Evolutionary conservation across 768 basidiomycete species (phyloP), one percentile per base, ranked within the genome.

Genomic region (Sistotremastrum suecicum): DNA sequence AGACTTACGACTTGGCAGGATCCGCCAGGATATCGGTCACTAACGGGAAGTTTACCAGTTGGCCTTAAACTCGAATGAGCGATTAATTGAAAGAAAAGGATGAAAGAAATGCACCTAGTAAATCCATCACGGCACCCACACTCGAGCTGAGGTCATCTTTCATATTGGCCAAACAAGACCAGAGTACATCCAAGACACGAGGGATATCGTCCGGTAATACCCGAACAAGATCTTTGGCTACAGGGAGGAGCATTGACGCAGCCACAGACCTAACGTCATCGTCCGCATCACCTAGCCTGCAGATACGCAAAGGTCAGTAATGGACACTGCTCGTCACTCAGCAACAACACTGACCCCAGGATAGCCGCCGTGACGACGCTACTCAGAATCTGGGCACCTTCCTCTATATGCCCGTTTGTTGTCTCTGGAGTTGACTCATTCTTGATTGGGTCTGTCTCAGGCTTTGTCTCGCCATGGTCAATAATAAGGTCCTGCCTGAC

Each of bases 191-290:
- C 43, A 98, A 68, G 30, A 99, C 76, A 9, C 70, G 69, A 44
- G 75, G 70, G 2, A 97, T 67, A 7, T 80, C 77, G 39, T 80
- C 76, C 6, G 80, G 77, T 5, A 97, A 63, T 49, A 77, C 74
- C 30, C 76, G 66, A 3, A 95, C 88, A 34, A 99, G 73, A 50
- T 81, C 78, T 2, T 71, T 69, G 0, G 87, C 80, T n/a, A 99
- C 78, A 2, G 95, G 95, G 4, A 87, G 65, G 36, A 99, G 64
- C 56, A 92, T 94, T 1, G 86, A 79, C 8, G 95, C 94, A 1
- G 92, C 92, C 0, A 95, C 91, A 0, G 89, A 83, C 37, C 92
- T 83, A 41, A 99, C 95, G 59, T 99, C 95, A 54, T 99, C 95
- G 54, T 98, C 95, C 3, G 71, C 69, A 57, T 98, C 95, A 12